A percentile compares a stretch with the other conserved stretches of the same genome.
These are phyloP conservation scores for Coniferiporia sulphurascens DNA, from an alignment of 1,284 basidiomycete species.

Conservation along the genomic window DNA sequence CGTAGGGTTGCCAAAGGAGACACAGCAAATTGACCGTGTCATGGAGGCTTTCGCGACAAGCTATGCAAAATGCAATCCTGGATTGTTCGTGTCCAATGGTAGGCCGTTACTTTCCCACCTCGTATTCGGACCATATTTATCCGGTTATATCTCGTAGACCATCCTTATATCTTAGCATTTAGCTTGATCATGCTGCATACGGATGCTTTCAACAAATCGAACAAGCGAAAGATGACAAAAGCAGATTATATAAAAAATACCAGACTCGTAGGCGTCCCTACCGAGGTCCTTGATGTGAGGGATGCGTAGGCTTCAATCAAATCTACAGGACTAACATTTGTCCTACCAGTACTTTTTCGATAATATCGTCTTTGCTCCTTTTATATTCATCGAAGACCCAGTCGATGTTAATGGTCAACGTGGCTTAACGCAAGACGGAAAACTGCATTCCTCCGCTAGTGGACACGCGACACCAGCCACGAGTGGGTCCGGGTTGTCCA, in stretches of 20 bases:
- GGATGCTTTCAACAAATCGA: conserved; percentile 96
- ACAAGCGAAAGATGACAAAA: conserved; percentile 97
- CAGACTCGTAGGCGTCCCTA: conserved; percentile 76
- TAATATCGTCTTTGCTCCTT: conserved; percentile 92
- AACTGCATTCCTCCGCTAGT: conserved; percentile 28
- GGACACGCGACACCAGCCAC: conserved; percentile 10
- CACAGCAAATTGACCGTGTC: conserved; percentile 97
- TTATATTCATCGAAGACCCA: conserved; percentile 93
- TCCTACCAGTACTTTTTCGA: conserved; percentile 83
- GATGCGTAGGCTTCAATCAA: conserved; percentile 8
- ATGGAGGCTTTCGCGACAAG: conserved; percentile 91
- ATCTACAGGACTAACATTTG: conserved; percentile 13
- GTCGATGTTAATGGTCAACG: conserved; percentile 60
- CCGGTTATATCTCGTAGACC: conserved; percentile 48
- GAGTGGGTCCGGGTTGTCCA: conserved; percentile 25
- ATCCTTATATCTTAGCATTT: conserved; percentile 95
- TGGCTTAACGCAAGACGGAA: conserved; percentile 42
- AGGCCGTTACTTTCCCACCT: conserved; percentile 3
- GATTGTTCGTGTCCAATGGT: conserved; percentile 78
- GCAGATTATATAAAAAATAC: conserved; percentile 92
- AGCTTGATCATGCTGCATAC: conserved; percentile 99
- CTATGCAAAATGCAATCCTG: conserved; percentile 83
- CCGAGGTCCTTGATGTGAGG: conserved; percentile 81
- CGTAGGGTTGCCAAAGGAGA: conserved; percentile 88
- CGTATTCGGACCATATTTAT: not conserved